Evolutionary conservation across 345 rosid genomes (phyloP).

Genomic region (Trapa incisa): DNA sequence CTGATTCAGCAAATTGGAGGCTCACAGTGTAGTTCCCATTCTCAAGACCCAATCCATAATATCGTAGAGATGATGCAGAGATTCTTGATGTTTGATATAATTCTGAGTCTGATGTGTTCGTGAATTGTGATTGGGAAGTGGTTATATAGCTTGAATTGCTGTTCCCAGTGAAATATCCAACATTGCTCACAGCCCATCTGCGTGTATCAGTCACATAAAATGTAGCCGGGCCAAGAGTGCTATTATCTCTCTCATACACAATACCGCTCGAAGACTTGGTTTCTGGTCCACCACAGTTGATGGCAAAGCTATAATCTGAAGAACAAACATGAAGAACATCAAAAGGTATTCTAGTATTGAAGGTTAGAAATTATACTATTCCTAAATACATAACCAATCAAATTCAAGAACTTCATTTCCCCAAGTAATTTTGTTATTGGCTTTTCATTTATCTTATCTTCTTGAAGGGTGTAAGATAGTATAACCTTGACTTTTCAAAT

Average conservation of each 20-base stretch:
- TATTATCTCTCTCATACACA: constrained; percentile 38
- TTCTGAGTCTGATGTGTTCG: constrained; percentile 20
- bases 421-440: too few relatives aligned
- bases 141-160: constrained; percentile 10
- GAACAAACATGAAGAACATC: neutral
- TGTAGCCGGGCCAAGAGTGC: constrained; percentile 48
- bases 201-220: constrained; percentile 27
- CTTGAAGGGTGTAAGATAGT: too few relatives aligned
- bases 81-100: constrained; percentile 41
- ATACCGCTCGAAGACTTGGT: constrained; percentile 24
- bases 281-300: constrained; percentile 58
- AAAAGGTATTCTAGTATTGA: neutral
- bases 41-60: constrained; percentile 73
- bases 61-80: constrained; percentile 69
- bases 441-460: too few relatives aligned
- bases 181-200: constrained; percentile 40
- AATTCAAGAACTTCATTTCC: too few relatives aligned
- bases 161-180: constrained; percentile 21
- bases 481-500: too few relatives aligned
- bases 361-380: neutral
- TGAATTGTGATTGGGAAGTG: constrained; percentile 8
- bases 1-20: constrained; percentile 36
- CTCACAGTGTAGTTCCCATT: constrained; percentile 56
- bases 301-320: constrained; percentile 40
- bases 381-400: constrained; percentile 5